These are phyloP conservation scores for Phoenix dactylifera DNA, from an alignment of 176 grass and related monocot species.

Conservation along the genomic window DNA sequence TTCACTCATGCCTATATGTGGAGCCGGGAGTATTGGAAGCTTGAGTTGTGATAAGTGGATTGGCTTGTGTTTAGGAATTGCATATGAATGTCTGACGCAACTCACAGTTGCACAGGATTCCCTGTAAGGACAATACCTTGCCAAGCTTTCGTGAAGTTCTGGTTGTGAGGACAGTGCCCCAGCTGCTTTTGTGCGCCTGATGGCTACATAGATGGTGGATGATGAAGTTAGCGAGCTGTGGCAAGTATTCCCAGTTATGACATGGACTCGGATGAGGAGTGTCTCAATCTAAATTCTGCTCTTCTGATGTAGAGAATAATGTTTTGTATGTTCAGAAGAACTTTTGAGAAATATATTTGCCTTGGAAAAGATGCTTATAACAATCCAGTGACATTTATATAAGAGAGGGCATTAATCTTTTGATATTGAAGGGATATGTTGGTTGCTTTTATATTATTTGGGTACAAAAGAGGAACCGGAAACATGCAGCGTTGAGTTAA, in stretches of 20 bases:
- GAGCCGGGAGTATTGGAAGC: conserved; percentile 69
- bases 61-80: conserved; percentile 90
- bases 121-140: conserved; percentile 41
- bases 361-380: conserved; percentile 69
- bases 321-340: conserved; percentile 29
- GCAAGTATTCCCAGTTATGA: conserved; percentile 38
- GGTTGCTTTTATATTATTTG: conserved; percentile 40
- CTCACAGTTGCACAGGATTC: conserved; percentile 11
- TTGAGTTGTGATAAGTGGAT: conserved; percentile 77
- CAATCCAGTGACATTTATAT: conserved; percentile 30
- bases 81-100: conserved; percentile 64
- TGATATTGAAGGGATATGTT: conserved; percentile 33
- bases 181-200: conserved; percentile 48
- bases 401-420: conserved; percentile 36
- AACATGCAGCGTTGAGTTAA: conserved; percentile 43
- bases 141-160: conserved; percentile 56
- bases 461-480: conserved; percentile 51
- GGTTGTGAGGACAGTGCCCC: conserved; percentile 24
- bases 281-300: conserved; percentile 37
- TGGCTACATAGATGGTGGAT: conserved; percentile 39
- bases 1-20: conserved; percentile 84
- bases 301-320: conserved; percentile 27
- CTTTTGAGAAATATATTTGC: conserved; percentile 70
- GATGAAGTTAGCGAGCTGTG: conserved; percentile 69
- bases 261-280: conserved; percentile 83